These are phyloP conservation scores for Celoporthe dispersa DNA, from an alignment of 2,329 filamentous ascomycete genomes.

Conservation along the genomic window DNA sequence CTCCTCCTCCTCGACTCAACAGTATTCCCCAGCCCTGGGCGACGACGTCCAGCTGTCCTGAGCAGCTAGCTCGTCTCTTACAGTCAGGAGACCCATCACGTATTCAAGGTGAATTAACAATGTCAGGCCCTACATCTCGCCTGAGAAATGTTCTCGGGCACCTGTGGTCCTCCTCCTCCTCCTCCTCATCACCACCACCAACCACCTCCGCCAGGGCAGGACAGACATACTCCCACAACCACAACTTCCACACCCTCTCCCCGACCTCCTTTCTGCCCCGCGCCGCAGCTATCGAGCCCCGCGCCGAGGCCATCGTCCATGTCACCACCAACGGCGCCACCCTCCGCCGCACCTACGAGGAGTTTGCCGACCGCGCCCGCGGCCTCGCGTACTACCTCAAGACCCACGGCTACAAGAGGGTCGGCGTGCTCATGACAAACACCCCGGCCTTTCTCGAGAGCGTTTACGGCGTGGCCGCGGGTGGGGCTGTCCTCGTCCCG, in stretches of 20 bases:
- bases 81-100: no score
- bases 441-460: constrained; percentile 93
- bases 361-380: constrained; percentile 82
- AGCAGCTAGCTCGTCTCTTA: neutral
- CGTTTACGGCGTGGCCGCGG: constrained; percentile 84
- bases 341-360: constrained; percentile 76
- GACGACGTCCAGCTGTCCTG: neutral
- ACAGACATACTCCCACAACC: constrained; percentile 47
- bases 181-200: constrained; percentile 34
- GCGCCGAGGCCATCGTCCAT: constrained; percentile 85
- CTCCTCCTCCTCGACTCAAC: neutral
- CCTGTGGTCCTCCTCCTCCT: constrained; percentile 39
- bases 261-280: constrained; percentile 87
- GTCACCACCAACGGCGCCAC: constrained; percentile 76
- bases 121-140: constrained; percentile 68
- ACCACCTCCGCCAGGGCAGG: constrained; percentile 37
- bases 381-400: constrained; percentile 87
- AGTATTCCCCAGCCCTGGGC: neutral
- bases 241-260: constrained; percentile 77
- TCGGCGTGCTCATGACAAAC: constrained; percentile 88
- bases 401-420: constrained; percentile 72
- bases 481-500: constrained; percentile 76
- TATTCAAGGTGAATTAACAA: constrained; percentile 36
- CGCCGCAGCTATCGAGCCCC: constrained; percentile 84
- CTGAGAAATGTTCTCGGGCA: constrained; percentile 62